Base-by-base conservation (phyloP, 805 yeast genomes). In the Suhomyces prunicola region DNA sequence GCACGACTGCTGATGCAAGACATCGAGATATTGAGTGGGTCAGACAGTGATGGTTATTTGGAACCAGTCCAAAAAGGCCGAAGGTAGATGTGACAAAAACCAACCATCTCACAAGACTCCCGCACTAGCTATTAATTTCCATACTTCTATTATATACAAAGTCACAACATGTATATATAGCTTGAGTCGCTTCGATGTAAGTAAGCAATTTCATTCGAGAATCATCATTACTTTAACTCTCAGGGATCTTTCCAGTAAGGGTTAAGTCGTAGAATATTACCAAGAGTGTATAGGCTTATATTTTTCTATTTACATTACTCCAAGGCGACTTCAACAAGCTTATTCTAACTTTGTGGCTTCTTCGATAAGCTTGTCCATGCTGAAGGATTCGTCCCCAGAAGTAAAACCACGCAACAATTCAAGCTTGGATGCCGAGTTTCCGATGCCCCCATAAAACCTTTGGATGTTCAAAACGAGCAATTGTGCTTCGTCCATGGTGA, bases 401-500 rank as follows among this genome's bases (percentile, higher is more conserved):
- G 89, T 89, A 76, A 93, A 93, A 47, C 80, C 83, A 45, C 73
- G 69, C 57, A 94, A 74, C 54, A 93, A 70, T 35, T 78, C 72
- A 41, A 80, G 57, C 69, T 90, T 86, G 62, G 78, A 73, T 57
- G 76, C 76, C 24, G 73, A 70, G 12, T 72, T 76, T 50, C 73
- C 78, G 66, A 68, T 52, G 17, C 87, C 96, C 47, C 91, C 96
- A 64, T 88, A 90, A 63, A 90, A 90, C 61, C 96, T 79, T 66
- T 90, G 97, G 45, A 90, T 73, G 61, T 88, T 87, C 54, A 89
- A 71, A 27, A 89, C 74, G 50, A 94, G 74, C 50, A 92, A 68
- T 58, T 90, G 96, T 0, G 96, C 87, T 57, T 92, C 96, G 47
- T 79, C 85, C 53, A 86, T 59, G 2, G 84, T 69, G n/a, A 92